Evolutionary conservation across 495 filamentous ascomycete genomes (phyloP).

Genomic region (Neurospora intermedia): DNA sequence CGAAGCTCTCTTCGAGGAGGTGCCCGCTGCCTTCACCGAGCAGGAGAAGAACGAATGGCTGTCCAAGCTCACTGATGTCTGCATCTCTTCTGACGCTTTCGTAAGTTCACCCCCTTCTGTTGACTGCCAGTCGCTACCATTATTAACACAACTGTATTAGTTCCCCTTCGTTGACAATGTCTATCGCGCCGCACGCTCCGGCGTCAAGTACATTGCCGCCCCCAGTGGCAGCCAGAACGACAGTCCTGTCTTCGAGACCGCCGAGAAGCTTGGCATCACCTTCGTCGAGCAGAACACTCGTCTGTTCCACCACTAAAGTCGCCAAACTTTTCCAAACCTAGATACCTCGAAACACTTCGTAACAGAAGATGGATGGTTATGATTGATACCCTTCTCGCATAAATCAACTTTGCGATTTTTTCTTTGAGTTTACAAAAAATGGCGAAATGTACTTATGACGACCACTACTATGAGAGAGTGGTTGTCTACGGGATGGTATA

Average conservation of each 20-base stretch:
- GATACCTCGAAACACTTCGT: background rate
- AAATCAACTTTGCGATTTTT: background rate
- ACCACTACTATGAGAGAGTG: background rate
- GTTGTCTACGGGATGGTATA: background rate
- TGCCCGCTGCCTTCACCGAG: slow-evolving; percentile 70
- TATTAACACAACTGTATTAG: slow-evolving; percentile 30
- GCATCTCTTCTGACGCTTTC: slow-evolving; percentile 87
- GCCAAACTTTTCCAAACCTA: background rate
- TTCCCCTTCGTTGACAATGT: slow-evolving; percentile 99
- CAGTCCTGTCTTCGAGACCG: slow-evolving; percentile 74
- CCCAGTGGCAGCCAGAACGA: slow-evolving; percentile 93
- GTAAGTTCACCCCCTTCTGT: slow-evolving; percentile 41
- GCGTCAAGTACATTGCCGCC: slow-evolving; percentile 90
- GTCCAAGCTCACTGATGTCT: slow-evolving; percentile 66
- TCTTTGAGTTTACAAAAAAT: background rate
- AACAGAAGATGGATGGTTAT: background rate
- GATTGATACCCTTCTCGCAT: background rate
- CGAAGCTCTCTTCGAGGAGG: slow-evolving; percentile 82
- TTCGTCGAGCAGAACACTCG: slow-evolving; percentile 85
- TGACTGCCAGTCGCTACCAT: background rate
- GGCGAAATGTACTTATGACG: slow-evolving; percentile 6
- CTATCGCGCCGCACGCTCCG: slow-evolving; percentile 76
- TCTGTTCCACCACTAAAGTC: slow-evolving; percentile 74
- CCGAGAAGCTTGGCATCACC: slow-evolving; percentile 80
- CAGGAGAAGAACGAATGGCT: slow-evolving; percentile 82